Percentiles rank a stretch among this genome's conserved stretches.
phyloP scores from a whole-genome alignment of 1,284 basidiomycete species.

The Cutaneotrichosporon cavernicola region DNA sequence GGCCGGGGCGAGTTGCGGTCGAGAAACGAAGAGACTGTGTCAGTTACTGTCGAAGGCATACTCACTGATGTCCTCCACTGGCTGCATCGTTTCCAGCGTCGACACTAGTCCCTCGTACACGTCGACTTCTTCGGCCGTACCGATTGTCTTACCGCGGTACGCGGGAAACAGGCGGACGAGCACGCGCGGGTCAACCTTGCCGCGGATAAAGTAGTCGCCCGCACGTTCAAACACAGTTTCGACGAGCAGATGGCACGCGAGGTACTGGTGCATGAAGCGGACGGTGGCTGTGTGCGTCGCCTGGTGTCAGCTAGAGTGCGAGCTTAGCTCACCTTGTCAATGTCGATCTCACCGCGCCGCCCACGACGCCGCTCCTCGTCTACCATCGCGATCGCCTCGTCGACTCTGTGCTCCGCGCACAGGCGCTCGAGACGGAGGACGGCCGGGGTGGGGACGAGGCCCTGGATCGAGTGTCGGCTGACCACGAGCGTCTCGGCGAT shows the following conservation, averaged over 20 bases:
- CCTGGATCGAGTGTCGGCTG: slow-evolving; percentile 48
- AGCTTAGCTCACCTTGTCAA: slow-evolving; percentile 38
- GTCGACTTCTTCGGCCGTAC: slow-evolving; percentile 48
- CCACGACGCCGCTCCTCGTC: slow-evolving; percentile 47
- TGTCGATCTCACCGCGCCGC: slow-evolving; percentile 45
- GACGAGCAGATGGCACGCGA: slow-evolving; percentile 49
- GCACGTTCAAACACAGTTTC: slow-evolving; percentile 53
- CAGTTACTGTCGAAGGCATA: slow-evolving; percentile 18
- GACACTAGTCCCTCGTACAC: slow-evolving; percentile 48
- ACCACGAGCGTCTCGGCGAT: slow-evolving; percentile 51
- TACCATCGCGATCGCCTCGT: slow-evolving; percentile 50
- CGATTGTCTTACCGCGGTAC: slow-evolving; percentile 46
- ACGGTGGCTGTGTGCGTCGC: slow-evolving; percentile 46
- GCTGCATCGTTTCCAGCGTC: slow-evolving; percentile 37
- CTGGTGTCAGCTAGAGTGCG: slow-evolving; percentile 25
- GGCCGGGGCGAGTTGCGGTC: slow-evolving; percentile 12
- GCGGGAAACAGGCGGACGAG: slow-evolving; percentile 52
- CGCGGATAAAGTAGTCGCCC: slow-evolving; percentile 47
- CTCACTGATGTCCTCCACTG: slow-evolving; percentile 54
- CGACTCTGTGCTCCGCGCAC: slow-evolving; percentile 45
- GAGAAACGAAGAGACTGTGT: slow-evolving; percentile 19
- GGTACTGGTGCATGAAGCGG: slow-evolving; percentile 50
- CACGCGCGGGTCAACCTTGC: slow-evolving; percentile 51
- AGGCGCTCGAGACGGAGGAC: slow-evolving; percentile 48
- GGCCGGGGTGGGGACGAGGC: slow-evolving; percentile 48